Percentiles rank a stretch among this genome's conserved stretches.
Evolutionary conservation across 176 grass and related monocot genomes (phyloP).

Genomic region (Bonia amplexicaulis): DNA sequence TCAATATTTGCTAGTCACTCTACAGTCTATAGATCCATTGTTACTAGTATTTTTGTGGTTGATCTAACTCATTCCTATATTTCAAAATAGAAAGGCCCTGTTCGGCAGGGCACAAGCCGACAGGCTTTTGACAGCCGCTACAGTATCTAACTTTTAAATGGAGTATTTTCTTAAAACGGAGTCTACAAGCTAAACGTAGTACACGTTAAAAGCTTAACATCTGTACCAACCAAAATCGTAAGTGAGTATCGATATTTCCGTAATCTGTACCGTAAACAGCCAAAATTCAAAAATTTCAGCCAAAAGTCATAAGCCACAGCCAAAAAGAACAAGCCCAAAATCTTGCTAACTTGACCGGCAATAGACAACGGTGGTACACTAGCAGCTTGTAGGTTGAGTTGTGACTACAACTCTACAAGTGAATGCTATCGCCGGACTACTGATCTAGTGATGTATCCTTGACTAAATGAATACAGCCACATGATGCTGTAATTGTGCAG

Average conservation of each 20-base stretch:
- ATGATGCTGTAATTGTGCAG: not conserved
- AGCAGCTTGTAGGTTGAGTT: not conserved
- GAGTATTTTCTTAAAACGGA: too few relatives aligned
- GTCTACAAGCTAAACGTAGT: too few relatives aligned
- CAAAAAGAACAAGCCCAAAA: too few relatives aligned
- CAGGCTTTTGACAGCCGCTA: too few relatives aligned
- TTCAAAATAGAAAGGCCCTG: not conserved
- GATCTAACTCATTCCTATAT: not conserved
- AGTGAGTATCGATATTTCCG: too few relatives aligned
- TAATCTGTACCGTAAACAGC: too few relatives aligned
- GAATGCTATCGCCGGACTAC: not conserved
- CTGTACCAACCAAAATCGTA: too few relatives aligned
- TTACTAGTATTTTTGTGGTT: not conserved
- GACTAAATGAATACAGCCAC: not conserved
- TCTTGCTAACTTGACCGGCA: not conserved
- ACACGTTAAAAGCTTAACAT: too few relatives aligned
- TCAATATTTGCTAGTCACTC: not conserved
- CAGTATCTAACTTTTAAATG: too few relatives aligned
- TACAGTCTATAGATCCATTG: not conserved
- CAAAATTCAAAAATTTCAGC: too few relatives aligned
- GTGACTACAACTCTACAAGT: not conserved
- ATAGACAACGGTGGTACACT: not conserved
- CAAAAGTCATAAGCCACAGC: too few relatives aligned
- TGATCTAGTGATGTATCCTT: not conserved
- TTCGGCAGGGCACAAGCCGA: too few relatives aligned